Base-by-base conservation (phyloP, 805 yeast genomes). In the Sugiyamaella smithiae region DNA sequence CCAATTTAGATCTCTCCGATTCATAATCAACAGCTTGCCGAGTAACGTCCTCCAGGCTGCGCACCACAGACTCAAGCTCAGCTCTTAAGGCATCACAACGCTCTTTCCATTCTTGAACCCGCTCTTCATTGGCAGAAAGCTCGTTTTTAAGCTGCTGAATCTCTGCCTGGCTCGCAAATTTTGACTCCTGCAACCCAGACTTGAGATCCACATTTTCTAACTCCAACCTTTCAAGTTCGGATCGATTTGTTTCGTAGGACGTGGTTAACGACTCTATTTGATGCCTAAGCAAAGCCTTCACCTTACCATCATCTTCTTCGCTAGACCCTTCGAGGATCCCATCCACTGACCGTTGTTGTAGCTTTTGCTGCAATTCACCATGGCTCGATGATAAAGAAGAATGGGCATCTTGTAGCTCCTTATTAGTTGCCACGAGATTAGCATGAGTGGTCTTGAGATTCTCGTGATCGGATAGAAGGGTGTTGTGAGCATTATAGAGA, bases 1-100 rank as follows among this genome's bases (percentile, higher is more conserved):
- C 67, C 26, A 67, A 56, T 23, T 53, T 50, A 14, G 49, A 46
- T 3, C 66, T 57, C 43, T 64, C 66, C 22, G 63, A 49, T 42
- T 67, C 71, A 40, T 63, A 62, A 41, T 59, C 64, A 17, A 67
- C 69, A 1, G 71, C 63, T 46, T 67, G 59, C 16, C 58, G 49
- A n/a, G 71, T 67, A 24, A 67, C 62, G 25, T 67, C 69, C 35
- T 67, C 71, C 11, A 67, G 57, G 8, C 65, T 56, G 40, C 42
- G 50, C 4, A 66, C 62, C 28, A 63, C 65, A 0, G 55, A 44
- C 32, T 55, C 62, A n/a, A 67, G 57, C 56, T 67, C 69, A 2
- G 25, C 19, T 9, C 65, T 58, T 45, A 67, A 59, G 6, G 60
- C 50, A 12, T 63, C 67, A 35, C 60, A 54, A 19, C 64, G 57